Evolutionary conservation across 805 yeast genomes (phyloP).

Genomic region (Saccharomycopsis selenospora): DNA sequence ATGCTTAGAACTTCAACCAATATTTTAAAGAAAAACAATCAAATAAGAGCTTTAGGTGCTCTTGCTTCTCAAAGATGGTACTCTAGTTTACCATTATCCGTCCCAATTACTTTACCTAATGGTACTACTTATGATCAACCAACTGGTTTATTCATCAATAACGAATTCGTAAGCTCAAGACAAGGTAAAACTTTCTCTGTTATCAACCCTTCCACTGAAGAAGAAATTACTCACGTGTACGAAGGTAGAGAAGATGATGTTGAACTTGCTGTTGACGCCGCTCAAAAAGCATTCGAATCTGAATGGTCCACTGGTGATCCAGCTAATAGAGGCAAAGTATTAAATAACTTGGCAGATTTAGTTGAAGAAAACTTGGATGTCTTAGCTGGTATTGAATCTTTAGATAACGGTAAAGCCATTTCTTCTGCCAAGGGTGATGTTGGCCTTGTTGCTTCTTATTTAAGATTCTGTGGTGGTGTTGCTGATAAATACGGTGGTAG

Average conservation of each 20-base stretch:
- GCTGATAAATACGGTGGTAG: constrained; percentile 65
- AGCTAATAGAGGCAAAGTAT: constrained; percentile 41
- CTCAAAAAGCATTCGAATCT: constrained; percentile 50
- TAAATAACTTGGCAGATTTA: constrained; percentile 60
- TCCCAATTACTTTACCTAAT: constrained; percentile 54
- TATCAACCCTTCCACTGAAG: constrained; percentile 58
- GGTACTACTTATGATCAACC: constrained; percentile 70
- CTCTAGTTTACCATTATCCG: constrained; percentile 36
- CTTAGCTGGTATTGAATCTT: constrained; percentile 60
- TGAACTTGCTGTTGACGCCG: constrained; percentile 61
- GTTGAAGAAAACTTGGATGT: constrained; percentile 57
- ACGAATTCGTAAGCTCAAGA: constrained; percentile 59
- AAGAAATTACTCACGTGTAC: constrained; percentile 48
- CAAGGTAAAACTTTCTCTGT: constrained; percentile 50
- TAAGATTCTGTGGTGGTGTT: constrained; percentile 68
- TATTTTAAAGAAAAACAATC: background rate
- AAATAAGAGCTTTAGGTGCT: constrained; percentile 1
- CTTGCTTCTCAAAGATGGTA: constrained; percentile 20
- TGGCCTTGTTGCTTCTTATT: constrained; percentile 51
- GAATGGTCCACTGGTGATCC: constrained; percentile 60
- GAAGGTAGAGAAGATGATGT: constrained; percentile 58
- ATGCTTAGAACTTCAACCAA: constrained; percentile 19
- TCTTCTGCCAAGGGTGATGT: constrained; percentile 62
- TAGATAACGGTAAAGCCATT: constrained; percentile 74
- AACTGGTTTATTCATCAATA: constrained; percentile 82